Percentiles rank a stretch among this genome's conserved stretches.
These are phyloP conservation scores for Tagetes erecta DNA, from an alignment of 129 eudicot species.

Conservation along the genomic window DNA sequence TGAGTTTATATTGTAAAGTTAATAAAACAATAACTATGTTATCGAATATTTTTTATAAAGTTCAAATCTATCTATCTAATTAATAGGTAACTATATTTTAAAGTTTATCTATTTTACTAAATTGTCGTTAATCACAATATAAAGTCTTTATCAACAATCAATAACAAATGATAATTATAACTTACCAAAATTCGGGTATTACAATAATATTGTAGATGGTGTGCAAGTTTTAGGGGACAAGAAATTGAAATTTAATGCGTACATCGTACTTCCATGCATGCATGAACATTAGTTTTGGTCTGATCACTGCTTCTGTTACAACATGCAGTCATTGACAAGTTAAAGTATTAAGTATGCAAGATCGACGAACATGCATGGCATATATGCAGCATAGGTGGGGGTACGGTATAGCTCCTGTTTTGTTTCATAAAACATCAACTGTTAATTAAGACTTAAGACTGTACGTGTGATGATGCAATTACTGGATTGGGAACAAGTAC, in stretches of 20 bases:
- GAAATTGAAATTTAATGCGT: conserved; percentile 14
- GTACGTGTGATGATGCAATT: conserved; percentile 31
- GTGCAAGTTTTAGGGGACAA: conserved; percentile 30
- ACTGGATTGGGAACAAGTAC: conserved; percentile 23
- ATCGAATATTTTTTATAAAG: too few relatives aligned
- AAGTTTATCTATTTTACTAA: too few relatives aligned
- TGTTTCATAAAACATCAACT: conserved; percentile 36
- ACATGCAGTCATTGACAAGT: conserved; percentile 14
- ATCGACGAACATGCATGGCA: too few relatives aligned
- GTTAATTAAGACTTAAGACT: conserved; percentile 24
- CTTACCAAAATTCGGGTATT: too few relatives aligned
- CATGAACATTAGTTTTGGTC: conserved; percentile 18
- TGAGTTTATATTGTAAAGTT: too few relatives aligned
- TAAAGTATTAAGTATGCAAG: not conserved
- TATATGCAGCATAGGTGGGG: not conserved
- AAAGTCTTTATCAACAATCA: too few relatives aligned
- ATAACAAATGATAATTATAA: too few relatives aligned
- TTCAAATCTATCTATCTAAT: too few relatives aligned
- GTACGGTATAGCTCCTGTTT: conserved; percentile 10
- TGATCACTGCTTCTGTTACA: conserved; percentile 25
- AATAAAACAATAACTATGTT: too few relatives aligned
- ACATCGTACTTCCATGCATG: not conserved
- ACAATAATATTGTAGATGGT: not conserved
- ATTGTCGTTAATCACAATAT: too few relatives aligned
- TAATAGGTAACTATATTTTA: too few relatives aligned